Evolutionary conservation across 169 alveolate species (phyloP).

Genomic region (Theileria orientalis): DNA sequence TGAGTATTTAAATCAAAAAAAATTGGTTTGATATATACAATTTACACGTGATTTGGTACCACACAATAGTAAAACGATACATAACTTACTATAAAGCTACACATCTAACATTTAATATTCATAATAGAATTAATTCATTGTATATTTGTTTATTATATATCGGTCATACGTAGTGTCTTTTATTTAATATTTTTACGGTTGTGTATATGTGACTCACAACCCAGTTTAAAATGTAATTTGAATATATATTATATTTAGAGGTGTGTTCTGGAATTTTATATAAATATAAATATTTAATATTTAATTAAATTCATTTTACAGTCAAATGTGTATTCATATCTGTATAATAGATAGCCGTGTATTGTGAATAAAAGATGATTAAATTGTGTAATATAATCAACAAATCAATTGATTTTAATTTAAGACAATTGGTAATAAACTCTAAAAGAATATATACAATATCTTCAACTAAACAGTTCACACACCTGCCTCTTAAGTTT

Average conservation of each 20-base stretch:
- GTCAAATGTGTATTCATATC: too few species aligned
- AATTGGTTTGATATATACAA: too few species aligned
- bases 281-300: neutral
- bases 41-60: too few species aligned
- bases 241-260: neutral
- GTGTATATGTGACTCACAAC: slow-evolving; percentile 6
- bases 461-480: neutral
- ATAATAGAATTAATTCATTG: neutral
- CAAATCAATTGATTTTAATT: neutral
- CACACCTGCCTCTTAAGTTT: neutral
- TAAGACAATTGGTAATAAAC: neutral
- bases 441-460: neutral
- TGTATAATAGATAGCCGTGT: neutral
- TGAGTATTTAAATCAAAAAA: too few species aligned
- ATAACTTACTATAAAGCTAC: neutral
- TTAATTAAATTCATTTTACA: too few species aligned
- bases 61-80: too few species aligned
- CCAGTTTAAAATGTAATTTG: neutral
- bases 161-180: neutral
- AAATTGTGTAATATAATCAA: neutral
- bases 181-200: slow-evolving; percentile 1
- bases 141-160: neutral
- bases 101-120: neutral
- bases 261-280: neutral
- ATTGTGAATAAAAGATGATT: neutral